Base-by-base conservation (phyloP, 2,329 filamentous ascomycete genomes). In the Stagonosporopsis cucurbitacearum region DNA sequence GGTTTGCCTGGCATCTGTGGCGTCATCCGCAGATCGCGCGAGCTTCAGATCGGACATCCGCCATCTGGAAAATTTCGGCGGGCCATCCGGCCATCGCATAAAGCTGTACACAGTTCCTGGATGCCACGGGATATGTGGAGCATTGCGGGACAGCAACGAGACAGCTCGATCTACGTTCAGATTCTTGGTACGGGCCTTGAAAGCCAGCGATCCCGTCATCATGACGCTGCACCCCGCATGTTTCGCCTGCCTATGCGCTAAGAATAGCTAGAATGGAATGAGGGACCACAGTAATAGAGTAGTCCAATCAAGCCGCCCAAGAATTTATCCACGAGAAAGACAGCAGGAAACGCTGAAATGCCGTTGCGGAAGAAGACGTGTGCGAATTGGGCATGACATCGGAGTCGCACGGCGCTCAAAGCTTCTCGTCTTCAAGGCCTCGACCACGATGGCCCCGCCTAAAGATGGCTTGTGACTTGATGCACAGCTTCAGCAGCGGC, bases 1-100 rank as follows among this genome's bases (percentile, higher is more conserved):
- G 33, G 46, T 41, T 45, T 42, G 19, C n/a, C 39, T 37, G 23
- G 46, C 26, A 50, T 57, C 37, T 60, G 59, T 64, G 64, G 59
- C 57, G 57, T 60, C 60, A 57, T 46, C 15, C 33, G 46, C 50
- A 50, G 63, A 63, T 58, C 62, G 59, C 43, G 4, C 17, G 62
- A 65, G 26, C 6, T 48, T 48, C 50, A 42, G 52, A 58, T 57
- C 51, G 48, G 49, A 47, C 17, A 45, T 20, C 26, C 17, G 41
- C 41, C 33, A 17, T 22, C 41, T 42, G 30, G 30, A 41, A 36
- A 41, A 23, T 37, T 50, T 33, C 23, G 32, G 43, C 17, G 36
- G 40, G 35, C 32, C 45, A 26, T 33, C 12, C 30, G 39, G 26
- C 37, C 44, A 25, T 32, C 12, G 13, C 7, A 39, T 17, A 19